A percentile compares a stretch with the other conserved stretches of the same genome.
Evolutionary conservation across 768 basidiomycete genomes (phyloP).

Genomic region (Trametes sanguinea): DNA sequence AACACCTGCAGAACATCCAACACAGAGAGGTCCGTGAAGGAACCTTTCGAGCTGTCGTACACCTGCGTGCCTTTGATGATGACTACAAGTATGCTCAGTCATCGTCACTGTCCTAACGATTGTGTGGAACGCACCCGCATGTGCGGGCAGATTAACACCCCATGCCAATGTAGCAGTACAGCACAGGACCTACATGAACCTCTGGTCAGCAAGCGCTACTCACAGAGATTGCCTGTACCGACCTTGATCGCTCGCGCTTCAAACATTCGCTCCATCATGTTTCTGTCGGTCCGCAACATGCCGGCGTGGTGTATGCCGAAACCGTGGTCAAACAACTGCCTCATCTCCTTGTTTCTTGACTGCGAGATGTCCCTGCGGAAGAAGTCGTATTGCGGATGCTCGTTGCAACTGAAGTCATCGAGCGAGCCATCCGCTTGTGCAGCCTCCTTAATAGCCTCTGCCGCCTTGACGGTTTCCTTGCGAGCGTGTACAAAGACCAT

Average conservation of each 20-base stretch:
- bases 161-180: slow-evolving; percentile 98
- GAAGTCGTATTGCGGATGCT: slow-evolving; percentile 74
- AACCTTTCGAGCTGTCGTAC: slow-evolving; percentile 87
- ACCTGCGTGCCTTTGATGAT: slow-evolving; percentile 97
- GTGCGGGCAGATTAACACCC: slow-evolving; percentile 99
- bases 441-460: slow-evolving; percentile 76
- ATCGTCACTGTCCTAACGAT: slow-evolving; percentile 6
- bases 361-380: slow-evolving; percentile 78
- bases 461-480: slow-evolving; percentile 96
- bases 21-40: slow-evolving; percentile 90
- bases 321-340: slow-evolving; percentile 84
- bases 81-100: slow-evolving; percentile 45
- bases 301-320: slow-evolving; percentile 99
- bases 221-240: not conserved
- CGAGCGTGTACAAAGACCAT: slow-evolving; percentile 99
- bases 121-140: slow-evolving; percentile 65
- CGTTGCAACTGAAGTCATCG: slow-evolving; percentile 80
- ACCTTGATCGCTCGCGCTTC: slow-evolving; percentile 92
- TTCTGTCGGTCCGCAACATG: slow-evolving; percentile 92
- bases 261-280: slow-evolving; percentile 94
- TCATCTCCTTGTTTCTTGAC: slow-evolving; percentile 96
- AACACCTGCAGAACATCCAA: slow-evolving; percentile 98
- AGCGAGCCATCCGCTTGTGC: slow-evolving; percentile 67
- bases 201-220: too few species aligned
- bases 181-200: slow-evolving; percentile 73